Evolutionary conservation across 768 basidiomycete genomes (phyloP), one percentile per base, ranked within the genome.

Genomic region (Leccinum sublutescens): DNA sequence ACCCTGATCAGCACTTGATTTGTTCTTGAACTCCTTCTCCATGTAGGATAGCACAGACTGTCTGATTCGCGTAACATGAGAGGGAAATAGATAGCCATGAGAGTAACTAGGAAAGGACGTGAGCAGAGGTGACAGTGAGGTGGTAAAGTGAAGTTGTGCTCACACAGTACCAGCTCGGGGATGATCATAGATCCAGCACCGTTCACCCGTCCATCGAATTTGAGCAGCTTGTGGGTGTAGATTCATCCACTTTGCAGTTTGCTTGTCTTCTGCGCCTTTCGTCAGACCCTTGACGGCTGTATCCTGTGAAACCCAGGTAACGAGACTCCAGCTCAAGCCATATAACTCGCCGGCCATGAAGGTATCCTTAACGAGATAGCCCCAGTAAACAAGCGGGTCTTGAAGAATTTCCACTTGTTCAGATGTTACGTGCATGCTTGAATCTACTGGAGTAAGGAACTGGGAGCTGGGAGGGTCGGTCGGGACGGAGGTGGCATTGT

Each of bases 111-210:
- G 56, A 67, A 11, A n/a, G 7, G 10, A 4, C 17, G 25, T 62
- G 21, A 59, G 52, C 51, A 56, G 6, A 47, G 55, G 56, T 50
- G 64, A 51, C 23, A 23, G 38, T 33, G 34, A 60, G 23, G 36
- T 19, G 0, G 38, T 29, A 19, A 27, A 43, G 56, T 55, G 36
- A 34, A 36, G 50, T 29, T 54, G 25, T 29, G 80, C 91, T 68
- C 78, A 95, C 86, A 96, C 95, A 19, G 95, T 97, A 51, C 91
- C 89, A 15, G 91, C 86, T 52, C 93, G 88, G 2, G 96, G 96
- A 75, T 98, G 96, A 70, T 99, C 95, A 74, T 99, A 98, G 64
- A 99, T 93, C 92, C 93, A 96, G 74, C 96, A 98, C 27, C 88
- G 84, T 69, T 99, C 95, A 64, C 90, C 88, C 33, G 82, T 81